Evolutionary conservation across 495 filamentous ascomycete species (phyloP).

Genomic region (Neurospora sp.): DNA sequence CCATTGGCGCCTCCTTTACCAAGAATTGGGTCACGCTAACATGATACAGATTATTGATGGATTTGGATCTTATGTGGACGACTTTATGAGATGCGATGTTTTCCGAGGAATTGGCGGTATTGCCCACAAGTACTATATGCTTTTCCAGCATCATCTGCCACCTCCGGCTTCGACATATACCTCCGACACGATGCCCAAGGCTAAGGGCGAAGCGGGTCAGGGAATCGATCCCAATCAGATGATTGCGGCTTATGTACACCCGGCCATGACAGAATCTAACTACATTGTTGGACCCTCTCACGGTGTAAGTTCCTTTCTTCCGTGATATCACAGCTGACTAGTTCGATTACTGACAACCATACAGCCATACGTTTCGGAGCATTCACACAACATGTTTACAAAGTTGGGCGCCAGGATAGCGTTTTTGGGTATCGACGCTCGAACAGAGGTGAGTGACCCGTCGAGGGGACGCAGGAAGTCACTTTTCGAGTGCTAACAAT

Average conservation of each 20-base stretch:
- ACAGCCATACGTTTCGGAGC: slow-evolving; percentile 64
- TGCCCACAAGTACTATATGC: slow-evolving; percentile 81
- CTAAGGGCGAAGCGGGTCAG: slow-evolving; percentile 27
- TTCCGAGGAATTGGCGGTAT: slow-evolving; percentile 86
- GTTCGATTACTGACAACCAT: slow-evolving; percentile 6
- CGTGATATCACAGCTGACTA: slow-evolving; percentile 8
- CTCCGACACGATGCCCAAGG: slow-evolving; percentile 32
- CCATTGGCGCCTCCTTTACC: neutral
- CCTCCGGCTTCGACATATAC: slow-evolving; percentile 78
- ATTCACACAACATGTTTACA: slow-evolving; percentile 69
- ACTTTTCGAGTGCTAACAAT: slow-evolving; percentile 1
- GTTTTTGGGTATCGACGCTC: slow-evolving; percentile 81
- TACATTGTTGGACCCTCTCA: slow-evolving; percentile 71
- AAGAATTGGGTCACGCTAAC: neutral
- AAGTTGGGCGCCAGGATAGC: slow-evolving; percentile 77
- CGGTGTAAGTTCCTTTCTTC: slow-evolving; percentile 32
- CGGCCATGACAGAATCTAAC: slow-evolving; percentile 50
- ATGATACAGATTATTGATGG: slow-evolving; percentile 67
- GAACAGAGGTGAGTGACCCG: slow-evolving; percentile 48
- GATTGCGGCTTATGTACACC: slow-evolving; percentile 57
- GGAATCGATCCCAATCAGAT: slow-evolving; percentile 57
- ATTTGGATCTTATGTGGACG: slow-evolving; percentile 85
- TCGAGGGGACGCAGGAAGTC: neutral
- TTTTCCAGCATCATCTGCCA: slow-evolving; percentile 88
- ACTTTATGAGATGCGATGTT: slow-evolving; percentile 83